These are phyloP conservation scores for Ilex paraguariensis DNA, from an alignment of 305 asterid genomes.

Conservation along the genomic window DNA sequence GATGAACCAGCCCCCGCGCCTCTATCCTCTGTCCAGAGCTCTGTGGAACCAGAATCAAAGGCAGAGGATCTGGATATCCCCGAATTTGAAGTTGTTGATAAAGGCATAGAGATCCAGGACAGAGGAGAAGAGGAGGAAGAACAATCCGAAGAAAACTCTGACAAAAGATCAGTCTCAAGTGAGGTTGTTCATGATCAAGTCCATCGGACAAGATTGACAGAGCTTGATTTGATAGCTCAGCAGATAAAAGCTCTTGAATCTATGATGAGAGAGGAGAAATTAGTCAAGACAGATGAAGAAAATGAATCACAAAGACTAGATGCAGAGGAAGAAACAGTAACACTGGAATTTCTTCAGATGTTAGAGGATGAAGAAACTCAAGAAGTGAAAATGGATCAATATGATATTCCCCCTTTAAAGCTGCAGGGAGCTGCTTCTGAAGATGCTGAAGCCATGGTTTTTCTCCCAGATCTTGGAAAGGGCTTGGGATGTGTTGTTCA, in stretches of 20 bases:
- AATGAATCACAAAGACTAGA: constrained; percentile 50
- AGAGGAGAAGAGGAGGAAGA: constrained; percentile 31
- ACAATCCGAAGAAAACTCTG: constrained; percentile 45
- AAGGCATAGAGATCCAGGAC: constrained; percentile 67
- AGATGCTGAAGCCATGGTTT: constrained; percentile 32
- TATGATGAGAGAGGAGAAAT: constrained; percentile 50
- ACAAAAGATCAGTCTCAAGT: constrained; percentile 46
- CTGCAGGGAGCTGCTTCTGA: constrained; percentile 16
- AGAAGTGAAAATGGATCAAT: constrained; percentile 16
- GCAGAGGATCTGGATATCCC: constrained; percentile 57
- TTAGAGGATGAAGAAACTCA: constrained; percentile 50
- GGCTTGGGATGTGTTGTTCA: constrained; percentile 82
- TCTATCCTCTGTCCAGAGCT: constrained; percentile 17
- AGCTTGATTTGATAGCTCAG: constrained; percentile 80
- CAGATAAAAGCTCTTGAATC: constrained; percentile 92
- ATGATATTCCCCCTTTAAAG: constrained; percentile 20
- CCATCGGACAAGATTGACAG: constrained; percentile 49
- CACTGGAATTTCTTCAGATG: constrained; percentile 78
- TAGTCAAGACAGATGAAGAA: constrained; percentile 36
- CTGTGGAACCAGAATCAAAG: constrained; percentile 31
- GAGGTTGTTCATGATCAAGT: constrained; percentile 76
- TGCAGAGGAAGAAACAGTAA: constrained; percentile 79
- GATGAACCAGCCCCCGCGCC: constrained; percentile 49
- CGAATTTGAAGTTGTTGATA: constrained; percentile 83
- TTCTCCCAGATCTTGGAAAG: constrained; percentile 75